These are phyloP conservation scores for Candida patagonica DNA, from an alignment of 805 yeast species.

Conservation along the genomic window DNA sequence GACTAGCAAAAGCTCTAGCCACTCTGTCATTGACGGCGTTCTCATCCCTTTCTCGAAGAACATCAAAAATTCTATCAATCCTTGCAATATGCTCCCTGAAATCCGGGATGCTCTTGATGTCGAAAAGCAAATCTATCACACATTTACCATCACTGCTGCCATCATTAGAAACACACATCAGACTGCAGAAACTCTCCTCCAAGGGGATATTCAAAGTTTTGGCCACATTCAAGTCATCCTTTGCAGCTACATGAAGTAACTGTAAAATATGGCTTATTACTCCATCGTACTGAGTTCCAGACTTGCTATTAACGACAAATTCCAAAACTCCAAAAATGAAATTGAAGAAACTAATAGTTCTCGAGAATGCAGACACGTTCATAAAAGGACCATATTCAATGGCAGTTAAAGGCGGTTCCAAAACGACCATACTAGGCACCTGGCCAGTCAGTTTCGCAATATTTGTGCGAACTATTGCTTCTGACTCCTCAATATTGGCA, in stretches of 20 bases:
- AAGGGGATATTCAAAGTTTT: conserved; percentile 20
- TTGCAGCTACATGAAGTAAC: conserved; percentile 53
- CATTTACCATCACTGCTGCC: conserved; percentile 29
- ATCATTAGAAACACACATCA: conserved; percentile 1
- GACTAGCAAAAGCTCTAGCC: not conserved
- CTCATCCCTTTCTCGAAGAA: not conserved
- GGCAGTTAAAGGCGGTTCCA: conserved; percentile 41
- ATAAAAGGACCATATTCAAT: conserved; percentile 25
- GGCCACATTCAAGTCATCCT: conserved; percentile 39
- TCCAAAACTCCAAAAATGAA: conserved; percentile 15
- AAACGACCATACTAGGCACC: conserved; percentile 40
- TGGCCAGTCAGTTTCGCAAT: conserved; percentile 30
- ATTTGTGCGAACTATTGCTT: conserved; percentile 46
- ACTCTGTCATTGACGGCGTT: not conserved
- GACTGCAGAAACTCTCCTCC: conserved; percentile 2
- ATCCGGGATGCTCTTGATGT: not conserved
- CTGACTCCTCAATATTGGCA: conserved; percentile 78
- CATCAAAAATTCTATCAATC: conserved; percentile 1
- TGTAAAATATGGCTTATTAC: conserved; percentile 54
- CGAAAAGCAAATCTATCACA: conserved; percentile 2
- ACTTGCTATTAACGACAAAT: conserved; percentile 4
- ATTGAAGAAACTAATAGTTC: conserved; percentile 20
- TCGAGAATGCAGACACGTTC: conserved; percentile 22
- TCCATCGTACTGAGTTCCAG: conserved; percentile 41
- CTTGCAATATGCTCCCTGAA: not conserved